These are phyloP conservation scores for Silene coronaria DNA, from an alignment of 179 eudicot genomes.

Conservation along the genomic window DNA sequence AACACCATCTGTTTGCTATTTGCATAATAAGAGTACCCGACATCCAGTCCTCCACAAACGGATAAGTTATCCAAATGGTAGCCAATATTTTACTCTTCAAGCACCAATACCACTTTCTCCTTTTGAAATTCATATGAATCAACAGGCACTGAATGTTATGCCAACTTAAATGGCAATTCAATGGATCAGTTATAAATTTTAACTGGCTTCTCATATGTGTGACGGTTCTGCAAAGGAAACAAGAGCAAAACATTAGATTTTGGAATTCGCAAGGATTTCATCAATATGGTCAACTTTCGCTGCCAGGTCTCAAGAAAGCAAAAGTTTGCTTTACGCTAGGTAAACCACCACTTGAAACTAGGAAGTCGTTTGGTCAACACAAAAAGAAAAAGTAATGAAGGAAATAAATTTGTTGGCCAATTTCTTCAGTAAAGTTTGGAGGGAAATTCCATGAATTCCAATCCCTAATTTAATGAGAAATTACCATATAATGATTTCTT, in stretches of 20 bases:
- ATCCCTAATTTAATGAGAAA: too few relatives aligned
- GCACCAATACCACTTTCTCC: constrained; percentile 13
- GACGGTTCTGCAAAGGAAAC: constrained; percentile 58
- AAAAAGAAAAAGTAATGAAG: too few relatives aligned
- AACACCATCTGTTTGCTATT: constrained; percentile 16
- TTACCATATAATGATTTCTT: too few relatives aligned
- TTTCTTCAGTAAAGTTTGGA: too few relatives aligned
- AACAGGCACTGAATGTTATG: constrained; percentile 4
- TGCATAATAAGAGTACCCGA: constrained; percentile 15
- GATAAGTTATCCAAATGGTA: constrained; percentile 7
- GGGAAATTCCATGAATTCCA: too few relatives aligned
- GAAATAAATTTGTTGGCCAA: too few relatives aligned
- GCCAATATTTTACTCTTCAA: not conserved
- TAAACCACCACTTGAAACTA: not conserved
- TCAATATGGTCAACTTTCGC: not conserved
- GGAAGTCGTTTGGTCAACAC: too few relatives aligned
- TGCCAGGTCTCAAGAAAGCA: not conserved
- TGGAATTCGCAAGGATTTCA: not conserved
- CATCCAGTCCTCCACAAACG: constrained; percentile 8
- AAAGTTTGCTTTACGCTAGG: not conserved
- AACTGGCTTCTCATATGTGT: constrained; percentile 72
- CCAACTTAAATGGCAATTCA: not conserved
- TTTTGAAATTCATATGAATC: constrained; percentile 13
- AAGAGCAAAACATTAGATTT: not conserved
- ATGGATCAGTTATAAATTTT: constrained; percentile 51